Evolutionary conservation across 306 rosid genomes (phyloP), one percentile per base, ranked within the genome.

Genomic region (Quercus glauca): DNA sequence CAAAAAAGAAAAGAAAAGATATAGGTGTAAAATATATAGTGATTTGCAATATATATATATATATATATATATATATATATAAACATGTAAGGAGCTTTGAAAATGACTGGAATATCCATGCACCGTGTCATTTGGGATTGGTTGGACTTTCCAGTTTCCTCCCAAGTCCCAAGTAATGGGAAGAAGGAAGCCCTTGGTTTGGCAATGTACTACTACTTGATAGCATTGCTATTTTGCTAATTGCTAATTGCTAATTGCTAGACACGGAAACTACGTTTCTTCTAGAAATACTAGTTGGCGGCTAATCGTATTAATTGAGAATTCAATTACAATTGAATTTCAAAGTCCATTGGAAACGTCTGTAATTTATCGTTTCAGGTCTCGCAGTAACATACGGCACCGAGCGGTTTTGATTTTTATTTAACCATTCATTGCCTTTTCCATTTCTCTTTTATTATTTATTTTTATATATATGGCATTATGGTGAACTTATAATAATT

Each of bases 261-360:
- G 29, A 59, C 65, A 59, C 65, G 31, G 65, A 10, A 59, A 59
- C 65, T 23, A 59, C 28, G 65, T 59, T 59, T 59, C 65, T 10
- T 12, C 2, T 63, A 14, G 10, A 35, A 63, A 14, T 1, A 43
- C 1, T 23, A 25, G 18, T 56, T 18, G 88, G 81, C 81, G 81
- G 85, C 88, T 71, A 51, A 33, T 28, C 5, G 15, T 49, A 7
- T 26, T 63, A 72, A 79, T 79, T 19, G 19, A 58, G 74, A 13
- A 28, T n/a, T 37, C 68, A 51, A 35, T 31, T 45, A 25, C 9
- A 72, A 71, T 49, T 55, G 61, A 71, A 31, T 63, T 75, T 85
- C 45, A 70, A 76, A 35, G 69, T 78, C 57, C 79, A 78, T 77
- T 55, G 8, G 21, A 56, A 85, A 85, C 82, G 77, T 4, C 5